These are phyloP conservation scores for Ophiostoma novo-ulmi DNA, from an alignment of 2,329 filamentous ascomycete genomes.

Conservation along the genomic window DNA sequence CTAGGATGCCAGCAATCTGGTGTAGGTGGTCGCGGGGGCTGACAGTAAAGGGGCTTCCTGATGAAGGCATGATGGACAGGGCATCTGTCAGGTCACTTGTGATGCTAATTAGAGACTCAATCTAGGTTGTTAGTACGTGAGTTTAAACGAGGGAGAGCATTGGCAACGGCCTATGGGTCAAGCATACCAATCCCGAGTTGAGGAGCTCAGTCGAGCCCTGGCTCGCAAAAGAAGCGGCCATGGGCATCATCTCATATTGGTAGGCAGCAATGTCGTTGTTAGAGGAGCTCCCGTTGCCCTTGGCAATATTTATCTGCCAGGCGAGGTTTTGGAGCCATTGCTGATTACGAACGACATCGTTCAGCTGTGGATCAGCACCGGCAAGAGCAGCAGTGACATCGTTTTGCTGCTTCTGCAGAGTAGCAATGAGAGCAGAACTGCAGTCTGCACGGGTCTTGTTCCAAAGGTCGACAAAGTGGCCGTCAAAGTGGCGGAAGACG, in stretches of 20 bases:
- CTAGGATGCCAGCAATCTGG: constrained; percentile 62
- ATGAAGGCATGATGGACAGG: constrained; percentile 58
- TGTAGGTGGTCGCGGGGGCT: constrained; percentile 70
- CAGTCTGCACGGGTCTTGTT: constrained; percentile 58
- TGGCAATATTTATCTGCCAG: constrained; percentile 56
- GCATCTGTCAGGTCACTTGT: constrained; percentile 69
- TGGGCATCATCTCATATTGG: constrained; percentile 59
- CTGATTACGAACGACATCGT: constrained; percentile 55
- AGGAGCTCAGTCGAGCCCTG: constrained; percentile 67
- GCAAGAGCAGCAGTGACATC: constrained; percentile 51
- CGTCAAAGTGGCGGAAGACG: constrained; percentile 62
- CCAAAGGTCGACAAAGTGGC: constrained; percentile 59
- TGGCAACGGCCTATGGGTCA: too few relatives aligned
- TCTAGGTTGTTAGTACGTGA: constrained; percentile 37
- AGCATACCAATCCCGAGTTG: constrained; percentile 55
- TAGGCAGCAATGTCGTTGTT: constrained; percentile 36
- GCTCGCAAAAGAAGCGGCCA: constrained; percentile 67
- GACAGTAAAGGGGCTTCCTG: constrained; percentile 56
- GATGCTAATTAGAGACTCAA: constrained; percentile 76
- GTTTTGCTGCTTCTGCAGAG: constrained; percentile 58
- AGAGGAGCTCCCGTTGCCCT: constrained; percentile 50
- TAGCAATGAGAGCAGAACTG: constrained; percentile 51
- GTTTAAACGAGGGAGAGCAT: neutral
- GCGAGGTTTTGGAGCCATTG: constrained; percentile 60
- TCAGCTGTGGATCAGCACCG: constrained; percentile 49